A percentile compares a stretch with the other conserved stretches of the same genome.
Conservation (phyloP, 495 filamentous ascomycete species). For the Podospora didyma region DNA sequence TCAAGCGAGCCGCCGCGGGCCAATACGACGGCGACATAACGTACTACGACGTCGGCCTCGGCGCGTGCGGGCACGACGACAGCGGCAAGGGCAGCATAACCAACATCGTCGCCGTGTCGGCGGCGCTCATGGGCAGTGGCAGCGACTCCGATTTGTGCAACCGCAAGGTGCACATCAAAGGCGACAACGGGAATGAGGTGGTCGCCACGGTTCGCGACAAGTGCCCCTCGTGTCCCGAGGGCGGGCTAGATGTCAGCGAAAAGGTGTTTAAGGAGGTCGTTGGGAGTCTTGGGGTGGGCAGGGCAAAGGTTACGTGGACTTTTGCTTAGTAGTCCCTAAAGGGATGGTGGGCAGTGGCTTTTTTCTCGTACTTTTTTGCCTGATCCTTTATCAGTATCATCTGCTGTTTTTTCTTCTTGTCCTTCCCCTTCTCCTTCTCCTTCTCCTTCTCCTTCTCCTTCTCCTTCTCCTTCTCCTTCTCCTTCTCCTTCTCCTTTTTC, state of each 20-base stretch:
- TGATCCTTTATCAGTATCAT: too few relatives aligned
- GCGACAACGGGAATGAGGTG: slow-evolving; percentile 45
- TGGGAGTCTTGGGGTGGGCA: slow-evolving; percentile 21
- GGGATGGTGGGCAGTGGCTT: too few relatives aligned
- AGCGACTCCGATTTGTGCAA: slow-evolving; percentile 56
- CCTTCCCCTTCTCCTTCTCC: background rate
- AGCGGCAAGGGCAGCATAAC: slow-evolving; percentile 26
- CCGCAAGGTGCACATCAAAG: slow-evolving; percentile 54
- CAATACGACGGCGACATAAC: slow-evolving; percentile 34
- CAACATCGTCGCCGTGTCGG: slow-evolving; percentile 38
- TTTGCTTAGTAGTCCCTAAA: slow-evolving; percentile 18
- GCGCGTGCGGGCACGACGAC: slow-evolving; percentile 38
- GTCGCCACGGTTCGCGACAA: slow-evolving; percentile 63
- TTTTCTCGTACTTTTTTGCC: too few relatives aligned
- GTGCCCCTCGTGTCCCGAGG: slow-evolving; percentile 57
- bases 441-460: background rate
- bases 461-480: too few relatives aligned
- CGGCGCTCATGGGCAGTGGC: slow-evolving; percentile 33
- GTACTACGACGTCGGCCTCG: slow-evolving; percentile 38
- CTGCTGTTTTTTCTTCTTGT: too few relatives aligned
- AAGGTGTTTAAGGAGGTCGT: slow-evolving; percentile 38
- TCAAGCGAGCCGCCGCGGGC: background rate
- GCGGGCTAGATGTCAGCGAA: slow-evolving; percentile 44
- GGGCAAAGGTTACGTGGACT: slow-evolving; percentile 18
- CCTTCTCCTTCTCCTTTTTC: background rate